These are phyloP conservation scores for Saururus chinensis DNA, from an alignment of 164 flowering plant genomes.

Conservation along the genomic window DNA sequence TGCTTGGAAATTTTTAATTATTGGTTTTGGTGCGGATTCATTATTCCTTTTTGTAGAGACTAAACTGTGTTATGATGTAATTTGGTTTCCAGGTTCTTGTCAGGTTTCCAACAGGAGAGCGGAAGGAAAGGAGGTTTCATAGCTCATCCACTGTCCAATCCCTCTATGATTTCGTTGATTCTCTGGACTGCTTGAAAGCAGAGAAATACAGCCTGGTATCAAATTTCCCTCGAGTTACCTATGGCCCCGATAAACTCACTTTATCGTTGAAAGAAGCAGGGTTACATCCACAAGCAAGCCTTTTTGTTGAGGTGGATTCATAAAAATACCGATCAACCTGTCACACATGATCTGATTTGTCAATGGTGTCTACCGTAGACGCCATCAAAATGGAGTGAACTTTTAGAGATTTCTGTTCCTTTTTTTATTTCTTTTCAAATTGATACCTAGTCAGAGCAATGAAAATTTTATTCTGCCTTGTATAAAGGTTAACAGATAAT, in stretches of 20 bases:
- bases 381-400: neutral
- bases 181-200: conserved; percentile 64
- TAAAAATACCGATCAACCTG: conserved; percentile 9
- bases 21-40: neutral
- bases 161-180: conserved; percentile 86
- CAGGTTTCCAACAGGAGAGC: conserved; percentile 83
- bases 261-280: conserved; percentile 78
- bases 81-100: conserved; percentile 53
- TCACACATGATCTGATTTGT: neutral
- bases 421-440: neutral
- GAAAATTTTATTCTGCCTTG: neutral
- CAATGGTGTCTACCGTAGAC: neutral
- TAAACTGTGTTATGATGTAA: neutral
- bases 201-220: conserved; percentile 73
- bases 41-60: neutral
- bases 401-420: neutral
- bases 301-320: conserved; percentile 63
- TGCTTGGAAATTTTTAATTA: no score
- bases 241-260: conserved; percentile 58
- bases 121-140: conserved; percentile 82
- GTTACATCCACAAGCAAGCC: conserved; percentile 94
- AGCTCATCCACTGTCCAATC: conserved; percentile 56
- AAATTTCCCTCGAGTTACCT: conserved; percentile 79
- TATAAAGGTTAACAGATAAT: neutral
- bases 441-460: neutral